These are phyloP conservation scores for Persicaria tinctoria DNA, from an alignment of 148 eudicot species.

Conservation along the genomic window DNA sequence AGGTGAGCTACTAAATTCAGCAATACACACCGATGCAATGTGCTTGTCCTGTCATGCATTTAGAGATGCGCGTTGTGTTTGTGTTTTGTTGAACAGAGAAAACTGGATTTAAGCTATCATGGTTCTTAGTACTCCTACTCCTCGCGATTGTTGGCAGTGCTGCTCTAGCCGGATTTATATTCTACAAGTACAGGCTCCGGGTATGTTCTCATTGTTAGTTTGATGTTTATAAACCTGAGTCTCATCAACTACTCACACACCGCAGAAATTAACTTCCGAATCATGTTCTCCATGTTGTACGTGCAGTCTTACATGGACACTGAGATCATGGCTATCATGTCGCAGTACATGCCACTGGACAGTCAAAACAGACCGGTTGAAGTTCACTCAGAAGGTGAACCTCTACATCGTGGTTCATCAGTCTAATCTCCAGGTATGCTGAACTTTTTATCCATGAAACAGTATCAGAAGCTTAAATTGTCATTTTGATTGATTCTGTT, in stretches of 20 bases:
- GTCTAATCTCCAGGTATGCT: conserved; percentile 16
- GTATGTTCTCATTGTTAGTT: conserved; percentile 25
- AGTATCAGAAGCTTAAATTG: background rate
- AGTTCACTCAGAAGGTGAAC: conserved; percentile 53
- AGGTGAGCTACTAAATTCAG: conserved; percentile 30
- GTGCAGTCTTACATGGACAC: conserved; percentile 91
- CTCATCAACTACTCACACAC: background rate
- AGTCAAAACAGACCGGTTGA: conserved; percentile 42
- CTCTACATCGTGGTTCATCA: conserved; percentile 45
- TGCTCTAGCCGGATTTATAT: conserved; percentile 61
- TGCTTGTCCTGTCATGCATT: too few relatives aligned
- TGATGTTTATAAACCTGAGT: background rate
- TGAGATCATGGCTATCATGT: conserved; percentile 92
- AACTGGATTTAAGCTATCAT: conserved; percentile 37
- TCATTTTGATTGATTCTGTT: background rate
- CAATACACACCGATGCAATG: too few relatives aligned
- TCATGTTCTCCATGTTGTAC: background rate
- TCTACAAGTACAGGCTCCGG: conserved; percentile 88
- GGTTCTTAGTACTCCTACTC: conserved; percentile 38
- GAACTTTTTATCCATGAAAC: background rate
- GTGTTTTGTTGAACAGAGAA: conserved; percentile 36
- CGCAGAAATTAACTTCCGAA: background rate
- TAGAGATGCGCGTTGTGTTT: background rate
- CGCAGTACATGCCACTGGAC: conserved; percentile 96
- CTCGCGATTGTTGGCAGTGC: conserved; percentile 41